Base-by-base conservation (phyloP, 2,329 filamentous ascomycete genomes). In the Fusarium tricinctum region DNA sequence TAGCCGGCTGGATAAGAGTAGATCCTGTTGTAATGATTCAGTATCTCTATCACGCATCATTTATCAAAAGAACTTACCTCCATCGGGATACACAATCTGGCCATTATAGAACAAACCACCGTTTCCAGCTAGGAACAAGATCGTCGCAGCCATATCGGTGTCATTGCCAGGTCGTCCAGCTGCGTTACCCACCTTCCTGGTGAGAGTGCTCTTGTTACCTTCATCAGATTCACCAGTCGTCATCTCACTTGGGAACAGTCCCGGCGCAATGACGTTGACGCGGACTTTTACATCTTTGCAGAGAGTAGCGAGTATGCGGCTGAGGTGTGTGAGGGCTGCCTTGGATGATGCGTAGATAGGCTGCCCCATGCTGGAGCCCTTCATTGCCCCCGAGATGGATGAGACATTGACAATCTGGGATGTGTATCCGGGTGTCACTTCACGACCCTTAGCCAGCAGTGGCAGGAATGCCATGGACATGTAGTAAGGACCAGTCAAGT, bases 71-170 rank as follows among this genome's bases (percentile, higher is more conserved):
- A 6, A 5, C 46, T 42, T 38, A 38, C 59, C 59, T 43, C 59
- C 59, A 0, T 62, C 59, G 0, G 48, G 59, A 13, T 62, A 62
- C 0, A 62, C 57, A 12, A 62, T 62, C 6, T 62, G 59, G 0
- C 59, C 57, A 2, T 55, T 62, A 1, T 62, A 62, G 8, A 62
- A 62, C 4, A 62, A n/a, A 0, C 48, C 59, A 1, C 57, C 59
- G 4, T 62, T 62, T 6, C 59, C 59, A 9, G 38, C 47, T 2
- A 62, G 20, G n/a, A 62, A 62, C 0, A 62, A 4, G 9, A 62
- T 62, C 0, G 57, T 62, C 3, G 59, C 59, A 14, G 57, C 59
- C 48, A 62, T 62, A 19, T 62, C 59, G 0, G 47, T 62, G 1
- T 62, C 59, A 2, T 62, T 32, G 0, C 59, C 59, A 3, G 59